Conservation (phyloP, 345 rosid species). For the Gossypium bickii region DNA sequence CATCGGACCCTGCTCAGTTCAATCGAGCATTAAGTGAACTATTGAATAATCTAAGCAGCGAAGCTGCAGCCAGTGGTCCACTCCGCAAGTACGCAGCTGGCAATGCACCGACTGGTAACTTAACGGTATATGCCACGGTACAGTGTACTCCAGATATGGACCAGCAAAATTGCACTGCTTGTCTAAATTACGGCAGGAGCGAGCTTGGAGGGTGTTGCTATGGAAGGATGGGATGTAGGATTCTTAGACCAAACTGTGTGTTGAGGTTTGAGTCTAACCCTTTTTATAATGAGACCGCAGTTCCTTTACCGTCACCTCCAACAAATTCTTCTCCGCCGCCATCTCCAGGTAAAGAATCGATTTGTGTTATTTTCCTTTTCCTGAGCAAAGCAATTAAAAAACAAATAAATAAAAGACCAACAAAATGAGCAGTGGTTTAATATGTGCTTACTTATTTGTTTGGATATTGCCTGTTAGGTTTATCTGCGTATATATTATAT, state of each 20-base stretch:
- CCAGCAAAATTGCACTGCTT: constrained; percentile 29
- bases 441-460: not conserved
- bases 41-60: not conserved
- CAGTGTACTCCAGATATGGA: constrained; percentile 64
- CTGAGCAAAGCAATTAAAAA: not conserved
- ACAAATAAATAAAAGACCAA: not conserved
- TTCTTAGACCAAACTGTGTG: constrained; percentile 22
- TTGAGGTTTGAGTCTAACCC: constrained; percentile 17
- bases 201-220: constrained; percentile 26
- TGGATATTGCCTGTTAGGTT: not conserved
- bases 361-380: no score
- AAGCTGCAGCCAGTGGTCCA: not conserved
- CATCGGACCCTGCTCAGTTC: constrained; percentile 21
- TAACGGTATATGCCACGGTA: constrained; percentile 21
- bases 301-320: not conserved
- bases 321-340: not conserved
- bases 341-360: not conserved
- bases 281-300: not conserved
- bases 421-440: no score
- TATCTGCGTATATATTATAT: not conserved
- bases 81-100: constrained; percentile 5
- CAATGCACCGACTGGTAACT: not conserved
- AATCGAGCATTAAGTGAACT: constrained; percentile 22
- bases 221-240: constrained; percentile 33
- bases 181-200: constrained; percentile 21